Conservation (phyloP, 305 asterid species). For the Plantago rigida region DNA sequence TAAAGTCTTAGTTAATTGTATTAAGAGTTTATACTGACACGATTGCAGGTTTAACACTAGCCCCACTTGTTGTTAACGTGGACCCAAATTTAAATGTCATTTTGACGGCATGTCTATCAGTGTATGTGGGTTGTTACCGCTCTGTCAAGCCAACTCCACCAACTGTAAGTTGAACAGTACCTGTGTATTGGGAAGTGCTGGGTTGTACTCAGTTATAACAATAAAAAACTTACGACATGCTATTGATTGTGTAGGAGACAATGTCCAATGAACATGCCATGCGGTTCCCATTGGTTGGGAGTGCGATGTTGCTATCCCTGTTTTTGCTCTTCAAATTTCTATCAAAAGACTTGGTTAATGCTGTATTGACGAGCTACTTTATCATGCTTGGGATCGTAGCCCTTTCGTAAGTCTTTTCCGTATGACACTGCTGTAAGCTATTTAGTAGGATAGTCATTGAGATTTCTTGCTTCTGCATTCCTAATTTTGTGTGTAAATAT, state of each 20-base stretch:
- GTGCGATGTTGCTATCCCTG: slow-evolving; percentile 84
- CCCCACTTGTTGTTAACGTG: slow-evolving; percentile 80
- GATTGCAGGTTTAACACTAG: slow-evolving; percentile 62
- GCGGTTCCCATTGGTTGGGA: slow-evolving; percentile 92
- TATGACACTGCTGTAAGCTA: too few relatives aligned
- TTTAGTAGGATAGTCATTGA: too few relatives aligned
- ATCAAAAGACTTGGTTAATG: slow-evolving; percentile 93
- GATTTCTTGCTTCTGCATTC: too few relatives aligned
- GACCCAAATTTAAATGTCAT: slow-evolving; percentile 80
- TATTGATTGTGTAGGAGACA: slow-evolving; percentile 57
- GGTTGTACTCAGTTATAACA: background rate
- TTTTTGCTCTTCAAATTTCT: slow-evolving; percentile 87
- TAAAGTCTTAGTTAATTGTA: too few relatives aligned
- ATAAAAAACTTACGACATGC: slow-evolving; percentile 14
- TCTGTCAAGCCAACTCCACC: slow-evolving; percentile 98
- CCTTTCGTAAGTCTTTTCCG: slow-evolving; percentile 65
- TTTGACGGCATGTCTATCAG: slow-evolving; percentile 78
- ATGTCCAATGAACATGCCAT: slow-evolving; percentile 94
- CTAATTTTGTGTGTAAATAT: slow-evolving; percentile 12
- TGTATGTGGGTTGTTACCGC: slow-evolving; percentile 80
- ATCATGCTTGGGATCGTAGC: slow-evolving; percentile 85
- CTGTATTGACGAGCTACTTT: slow-evolving; percentile 83
- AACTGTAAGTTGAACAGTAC: slow-evolving; percentile 40
- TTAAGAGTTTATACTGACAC: too few relatives aligned
- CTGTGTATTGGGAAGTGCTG: too few relatives aligned